Evolutionary conservation across 2,329 filamentous ascomycete species (phyloP), one percentile per base, ranked within the genome.

Genomic region (Fusarium setosum): DNA sequence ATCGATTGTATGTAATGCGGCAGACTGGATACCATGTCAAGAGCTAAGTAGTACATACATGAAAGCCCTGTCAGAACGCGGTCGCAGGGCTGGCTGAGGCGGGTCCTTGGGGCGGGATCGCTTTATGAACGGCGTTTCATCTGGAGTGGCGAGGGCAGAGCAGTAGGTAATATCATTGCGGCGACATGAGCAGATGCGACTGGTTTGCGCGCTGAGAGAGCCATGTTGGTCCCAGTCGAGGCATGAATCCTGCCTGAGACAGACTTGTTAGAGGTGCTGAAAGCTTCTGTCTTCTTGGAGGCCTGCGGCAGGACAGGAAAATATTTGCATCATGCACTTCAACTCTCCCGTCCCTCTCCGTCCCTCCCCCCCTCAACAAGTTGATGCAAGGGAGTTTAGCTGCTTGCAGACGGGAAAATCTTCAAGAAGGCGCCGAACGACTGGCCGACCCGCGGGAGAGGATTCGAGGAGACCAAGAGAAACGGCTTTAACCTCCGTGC

Each of bases 401-500:
- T 56, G 51, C 38, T 44, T 58, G 59, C 52, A 56, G 56, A 54
- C 58, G 54, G 48, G 53, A 61, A n/a, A 55, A 59, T 69, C 67
- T 69, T 61, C 59, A 61, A 47, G 21, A 57, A 57, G 41, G 37
- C 37, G 50, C 48, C 50, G 50, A 59, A 38, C 20, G 45, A 62
- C 51, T 58, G 48, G 45, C 47, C 48, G 47, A 59, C 44, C 35
- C 54, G 56, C 38, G 49, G 53, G 41, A 26, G 21, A 52, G n/a
- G 32, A 47, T 49, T 56, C 21, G 32, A 34, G 11, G 41, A 53
- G 38, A 45, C 47, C 51, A 45, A 48, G 44, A 58, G 21, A 41
- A 50, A 45, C 63, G 4, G 26, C 9, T 12, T 5, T 86, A 98
- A 61, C 96, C 96, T 58, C 96, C 96, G 77, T 99, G 96, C 63